Percentiles rank a stretch among this genome's conserved stretches.
phyloP scores from a whole-genome alignment of 441 rosid genomes.

The Breynia disticha region DNA sequence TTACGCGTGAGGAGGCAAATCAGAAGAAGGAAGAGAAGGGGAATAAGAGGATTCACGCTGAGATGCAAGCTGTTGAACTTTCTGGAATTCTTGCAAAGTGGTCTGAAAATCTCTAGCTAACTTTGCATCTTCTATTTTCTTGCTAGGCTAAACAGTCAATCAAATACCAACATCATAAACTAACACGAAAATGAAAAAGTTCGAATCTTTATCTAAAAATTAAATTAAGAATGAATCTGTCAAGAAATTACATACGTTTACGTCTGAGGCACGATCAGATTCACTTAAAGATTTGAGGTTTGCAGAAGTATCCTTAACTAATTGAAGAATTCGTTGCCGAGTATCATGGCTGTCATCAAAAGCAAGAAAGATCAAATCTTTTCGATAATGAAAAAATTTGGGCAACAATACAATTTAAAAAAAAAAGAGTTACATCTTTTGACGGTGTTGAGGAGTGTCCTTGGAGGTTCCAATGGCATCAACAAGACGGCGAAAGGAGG shows the following conservation, averaged over 20 bases:
- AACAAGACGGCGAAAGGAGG: slow-evolving; percentile 59
- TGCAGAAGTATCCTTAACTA: slow-evolving; percentile 56
- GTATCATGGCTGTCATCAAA: slow-evolving; percentile 34
- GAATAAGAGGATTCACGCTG: slow-evolving; percentile 56
- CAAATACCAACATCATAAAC: too few species aligned
- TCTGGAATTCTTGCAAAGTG: slow-evolving; percentile 53
- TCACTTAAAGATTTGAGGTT: slow-evolving; percentile 56
- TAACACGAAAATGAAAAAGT: too few species aligned
- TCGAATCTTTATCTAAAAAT: too few species aligned
- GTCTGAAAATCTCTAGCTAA: slow-evolving; percentile 61
- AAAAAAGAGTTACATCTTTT: slow-evolving; percentile 28
- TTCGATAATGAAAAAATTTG: too few species aligned
- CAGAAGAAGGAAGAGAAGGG: slow-evolving; percentile 35
- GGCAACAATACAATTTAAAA: not conserved
- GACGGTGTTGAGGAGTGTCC: slow-evolving; percentile 65
- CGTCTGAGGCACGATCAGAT: slow-evolving; percentile 33
- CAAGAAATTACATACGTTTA: slow-evolving; percentile 27
- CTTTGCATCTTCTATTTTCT: slow-evolving; percentile 67
- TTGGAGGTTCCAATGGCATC: slow-evolving; percentile 53
- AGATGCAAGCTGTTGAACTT: slow-evolving; percentile 58
- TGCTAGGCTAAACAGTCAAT: slow-evolving; percentile 29
- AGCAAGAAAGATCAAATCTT: too few species aligned
- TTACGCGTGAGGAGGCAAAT: not conserved
- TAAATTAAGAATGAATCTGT: too few species aligned
- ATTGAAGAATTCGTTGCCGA: slow-evolving; percentile 52